Evolutionary conservation across 2,329 filamentous ascomycete species (phyloP), one percentile per base, ranked within the genome.

Genomic region (Pezicula rhizophila): DNA sequence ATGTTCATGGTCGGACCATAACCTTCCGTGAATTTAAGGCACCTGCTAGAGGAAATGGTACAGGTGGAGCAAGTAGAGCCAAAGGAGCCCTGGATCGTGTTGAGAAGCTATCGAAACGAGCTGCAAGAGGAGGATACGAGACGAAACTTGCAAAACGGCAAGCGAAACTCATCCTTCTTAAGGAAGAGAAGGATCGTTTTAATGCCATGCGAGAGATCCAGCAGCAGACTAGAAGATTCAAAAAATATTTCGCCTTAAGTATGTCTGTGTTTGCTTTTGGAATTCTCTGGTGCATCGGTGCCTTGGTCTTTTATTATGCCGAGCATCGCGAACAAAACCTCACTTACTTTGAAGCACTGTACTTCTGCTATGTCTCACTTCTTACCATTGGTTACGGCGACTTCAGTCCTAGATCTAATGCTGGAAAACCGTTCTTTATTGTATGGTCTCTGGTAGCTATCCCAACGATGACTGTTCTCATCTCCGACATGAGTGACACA

Each of bases 371-470:
- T 57, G 76, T 84, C 17, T 79, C 77, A 2, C 74, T 88, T 1
- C 62, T 87, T 8, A 87, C 84, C 0, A 83, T 87, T 40, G 84
- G 84, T 1, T 87, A 87, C 55, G 84, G 84, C 6, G 84, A 87
- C 57, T 68, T 84, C 17, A 73, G 76, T 8, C 84, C 84, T 0
- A 75, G 76, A 52, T 79, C 75, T 6, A 86, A 86, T 57, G 74
- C 80, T 1, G 82, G 82, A 4, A 77, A 84, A 42, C 79, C 81
- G 0, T 85, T 87, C 61, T 88, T 88, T 60, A 76, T 88, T 5
- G 72, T 87, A 20, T 88, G 84, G 84, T 81, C 76, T 23, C 66
- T 87, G 3, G 71, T 87, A 35, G 83, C 84, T 3, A 76, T 87
- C 1, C 84, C 84, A 0, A 84, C 80, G 2, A 85, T 87, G 77